Base-by-base conservation (phyloP, 139 green algal species). In the Ettlia oleoabundans region DNA sequence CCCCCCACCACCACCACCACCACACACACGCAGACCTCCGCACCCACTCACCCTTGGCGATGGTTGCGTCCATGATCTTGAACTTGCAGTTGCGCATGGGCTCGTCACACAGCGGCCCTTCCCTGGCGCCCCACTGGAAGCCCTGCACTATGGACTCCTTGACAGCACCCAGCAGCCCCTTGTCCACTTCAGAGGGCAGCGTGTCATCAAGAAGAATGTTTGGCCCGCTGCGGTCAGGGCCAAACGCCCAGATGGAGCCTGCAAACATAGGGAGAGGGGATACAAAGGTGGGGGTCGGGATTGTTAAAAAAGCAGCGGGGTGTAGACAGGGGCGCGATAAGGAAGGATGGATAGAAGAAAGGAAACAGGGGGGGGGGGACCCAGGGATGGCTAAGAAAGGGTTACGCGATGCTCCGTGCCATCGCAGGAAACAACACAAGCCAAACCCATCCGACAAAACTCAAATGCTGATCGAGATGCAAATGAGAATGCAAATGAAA, bases 41-140 rank as follows among this genome's bases (percentile, higher is more conserved):
- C 15, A 15, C 47, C 15, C 47, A 10, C 47, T 58, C 72, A 78
- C 72, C 72, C 33, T 67, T 67, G 33, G 90, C 87, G 9, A 94
- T 76, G 8, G 58, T 63, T 9, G 93, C 93, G 81, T 94, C 91
- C 33, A 94, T 86, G 18, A 98, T 89, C 85, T 98, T 98, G 90
- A 98, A 99, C 88, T 98, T 98, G 62, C 98, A 94, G 72, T 97
- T 98, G 35, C 97, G 93, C 76, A 99, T 95, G 37, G 97, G 97
- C 89, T 99, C 97, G 68, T 99, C 97, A 85, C 96, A 99, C 66
- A 99, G 89, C 13, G 97, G 97, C 1, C 97, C 97, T 89, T 99
- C 97, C 18, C 96, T 84, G 33, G 93, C 90, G 10, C 97, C 97
- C 97, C 97, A 99, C 88, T 98, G 95, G 90, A 99, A 99, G 26